Conservation (phyloP, 1,284 basidiomycete species). For the Ustilago sp. region DNA sequence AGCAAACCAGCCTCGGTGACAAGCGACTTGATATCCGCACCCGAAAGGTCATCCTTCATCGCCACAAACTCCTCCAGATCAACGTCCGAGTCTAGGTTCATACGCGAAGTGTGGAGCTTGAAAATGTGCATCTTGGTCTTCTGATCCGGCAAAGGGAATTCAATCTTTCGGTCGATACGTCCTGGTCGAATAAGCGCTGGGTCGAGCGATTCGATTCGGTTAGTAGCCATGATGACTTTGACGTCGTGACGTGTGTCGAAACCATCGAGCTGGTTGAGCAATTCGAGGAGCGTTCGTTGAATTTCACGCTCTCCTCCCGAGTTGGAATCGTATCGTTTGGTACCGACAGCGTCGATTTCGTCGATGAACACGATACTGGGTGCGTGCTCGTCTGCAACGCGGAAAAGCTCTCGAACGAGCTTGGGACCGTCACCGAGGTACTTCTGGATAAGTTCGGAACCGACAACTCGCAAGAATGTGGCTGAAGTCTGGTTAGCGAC, state of each 20-base stretch:
- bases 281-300: slow-evolving; percentile 71
- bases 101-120: slow-evolving; percentile 93
- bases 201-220: slow-evolving; percentile 93
- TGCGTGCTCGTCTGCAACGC: slow-evolving; percentile 71
- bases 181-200: slow-evolving; percentile 97
- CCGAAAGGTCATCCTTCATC: slow-evolving; percentile 95
- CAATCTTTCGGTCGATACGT: slow-evolving; percentile 98
- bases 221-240: slow-evolving; percentile 87
- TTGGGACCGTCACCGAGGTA: slow-evolving; percentile 89
- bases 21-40: slow-evolving; percentile 89
- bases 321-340: slow-evolving; percentile 72
- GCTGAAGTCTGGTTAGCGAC: slow-evolving; percentile 99
- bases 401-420: slow-evolving; percentile 72
- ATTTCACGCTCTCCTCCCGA: slow-evolving; percentile 72
- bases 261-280: slow-evolving; percentile 85
- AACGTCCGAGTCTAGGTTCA: slow-evolving; percentile 92
- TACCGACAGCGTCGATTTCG: slow-evolving; percentile 72
- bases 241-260: slow-evolving; percentile 99
- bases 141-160: slow-evolving; percentile 69
- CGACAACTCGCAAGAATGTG: slow-evolving; percentile 96
- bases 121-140: slow-evolving; percentile 82
- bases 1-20: slow-evolving; percentile 89
- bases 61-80: slow-evolving; percentile 96
- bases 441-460: slow-evolving; percentile 98
- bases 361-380: slow-evolving; percentile 72